Evolutionary conservation across 2,329 filamentous ascomycete species (phyloP), one percentile per base, ranked within the genome.

Genomic region (Madurella fahalii): DNA sequence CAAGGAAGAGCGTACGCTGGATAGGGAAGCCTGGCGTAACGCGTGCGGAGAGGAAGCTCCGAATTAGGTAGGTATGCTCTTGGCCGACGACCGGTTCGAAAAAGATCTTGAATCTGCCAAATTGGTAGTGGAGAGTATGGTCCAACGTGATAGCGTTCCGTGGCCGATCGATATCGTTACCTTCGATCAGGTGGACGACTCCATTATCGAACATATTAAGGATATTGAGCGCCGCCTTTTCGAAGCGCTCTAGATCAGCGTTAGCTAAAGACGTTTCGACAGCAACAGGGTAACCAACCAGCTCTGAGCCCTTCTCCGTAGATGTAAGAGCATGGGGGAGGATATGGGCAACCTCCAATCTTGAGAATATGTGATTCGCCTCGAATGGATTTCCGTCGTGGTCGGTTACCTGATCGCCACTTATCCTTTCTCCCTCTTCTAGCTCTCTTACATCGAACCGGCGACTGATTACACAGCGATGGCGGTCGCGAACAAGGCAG

Each of bases 201-300:
- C 66, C 68, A 32, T 47, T 60, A 53, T 74, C 71, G 54, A 76
- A 74, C 71, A 75, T 75, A 30, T 74, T 71, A 2, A 74, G 67
- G 40, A 75, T 68, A 16, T 63, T 60, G 9, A 75, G 61, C 8
- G 70, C 68, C 0, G 66, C 63, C 63, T 68, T 57, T 69, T 69
- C n/a, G 64, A 64, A 51, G n/a, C n/a, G n/a, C n/a, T n/a, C n/a
- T n/a, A n/a, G n/a, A n/a, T n/a, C n/a, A n/a, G n/a, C n/a, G n/a
- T n/a, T n/a, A n/a, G n/a, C n/a, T n/a, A n/a, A n/a, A n/a, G n/a
- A n/a, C n/a, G n/a, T n/a, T n/a, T n/a, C n/a, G n/a, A n/a, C n/a
- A n/a, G n/a, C n/a, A n/a, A n/a, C n/a, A 51, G 30, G 9, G 17
- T 44, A 54, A n/a, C n/a, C n/a, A n/a, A n/a, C n/a, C 57, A 56